Base-by-base conservation (phyloP, 2,329 filamentous ascomycete genomes). In the Furcasterigmium sp. region DNA sequence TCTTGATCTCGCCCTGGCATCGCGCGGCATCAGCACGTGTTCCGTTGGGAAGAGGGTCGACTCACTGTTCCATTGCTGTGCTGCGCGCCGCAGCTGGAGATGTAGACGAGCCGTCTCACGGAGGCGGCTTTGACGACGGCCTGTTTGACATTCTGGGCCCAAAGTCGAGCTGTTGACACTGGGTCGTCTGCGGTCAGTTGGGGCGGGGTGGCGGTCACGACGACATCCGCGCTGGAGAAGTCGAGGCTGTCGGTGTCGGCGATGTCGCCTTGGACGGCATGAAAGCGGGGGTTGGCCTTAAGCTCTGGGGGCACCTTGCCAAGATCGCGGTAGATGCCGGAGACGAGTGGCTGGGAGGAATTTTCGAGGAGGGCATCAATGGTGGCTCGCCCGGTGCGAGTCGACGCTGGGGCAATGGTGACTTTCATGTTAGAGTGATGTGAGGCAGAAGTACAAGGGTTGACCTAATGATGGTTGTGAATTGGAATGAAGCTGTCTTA, bases 1-100 rank as follows among this genome's bases (percentile, higher is more conserved):
- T 59, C 15, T 53, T 53, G 32, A 67, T 58, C 26, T 67, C 64
- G 4, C 63, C 64, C 64, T 67, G 29, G 3, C 37, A 23, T 13
- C 8, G 34, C 21, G 29, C 11, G 15, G 10, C 13, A 26, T 28
- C 15, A 28, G 19, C 6, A 15, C 20, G 13, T 15, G 21, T 6
- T 11, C 23, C n/a, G n/a, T n/a, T n/a, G n/a, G 17, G 26, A 21
- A 10, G 6, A 21, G 15, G 8, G 17, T 26, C 9, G 17, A 15
- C 58, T 19, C 41, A 65, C 62, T 8, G 57, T 57, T 8, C 62
- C 62, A 2, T 57, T 34, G 1, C 53, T 51, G 23, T 56, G 58
- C 48, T 66, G 56, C 1, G 62, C 63, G 1, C 62, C 63, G 3
- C 52, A 28, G 8, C 60, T 64, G 0, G 54, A 57, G 1, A 65